Conservation (phyloP, 176 grass and related monocot species). For the Melocanna baccifera region DNA sequence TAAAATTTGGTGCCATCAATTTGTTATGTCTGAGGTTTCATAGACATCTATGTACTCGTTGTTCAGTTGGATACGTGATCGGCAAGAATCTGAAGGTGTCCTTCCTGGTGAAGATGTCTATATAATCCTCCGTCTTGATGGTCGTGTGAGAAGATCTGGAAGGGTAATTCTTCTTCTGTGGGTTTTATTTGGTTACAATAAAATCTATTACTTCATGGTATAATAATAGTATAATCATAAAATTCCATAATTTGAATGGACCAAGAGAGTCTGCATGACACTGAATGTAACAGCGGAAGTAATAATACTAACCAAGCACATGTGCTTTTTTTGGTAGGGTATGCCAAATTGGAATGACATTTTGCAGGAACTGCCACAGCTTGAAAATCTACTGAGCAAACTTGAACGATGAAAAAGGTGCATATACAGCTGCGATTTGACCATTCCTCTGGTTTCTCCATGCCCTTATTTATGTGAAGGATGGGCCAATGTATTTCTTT, state of each 20-base stretch:
- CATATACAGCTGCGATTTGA: background rate
- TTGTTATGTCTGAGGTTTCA: background rate
- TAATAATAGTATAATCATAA: background rate
- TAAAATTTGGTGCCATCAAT: background rate
- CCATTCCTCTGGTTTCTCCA: background rate
- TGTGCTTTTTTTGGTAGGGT: conserved; percentile 50
- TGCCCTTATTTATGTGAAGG: background rate
- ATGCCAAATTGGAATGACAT: conserved; percentile 90
- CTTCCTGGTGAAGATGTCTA: conserved; percentile 77
- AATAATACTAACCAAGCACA: background rate
- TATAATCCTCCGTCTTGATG: conserved; percentile 83
- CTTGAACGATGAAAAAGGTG: conserved; percentile 60
- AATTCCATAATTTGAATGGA: background rate
- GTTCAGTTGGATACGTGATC: conserved; percentile 77
- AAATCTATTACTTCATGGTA: background rate
- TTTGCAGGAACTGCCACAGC: conserved; percentile 67
- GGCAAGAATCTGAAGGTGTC: conserved; percentile 82
- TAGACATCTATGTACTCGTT: conserved; percentile 13
- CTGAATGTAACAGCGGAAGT: background rate
- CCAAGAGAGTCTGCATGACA: background rate
- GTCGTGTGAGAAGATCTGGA: conserved; percentile 87
- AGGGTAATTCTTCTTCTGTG: conserved; percentile 50
- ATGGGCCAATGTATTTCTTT: background rate
- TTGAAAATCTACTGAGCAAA: conserved; percentile 89
- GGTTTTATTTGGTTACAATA: background rate